Evolutionary conservation across 495 filamentous ascomycete genomes (phyloP).

Genomic region (Annulohypoxylon nitens): DNA sequence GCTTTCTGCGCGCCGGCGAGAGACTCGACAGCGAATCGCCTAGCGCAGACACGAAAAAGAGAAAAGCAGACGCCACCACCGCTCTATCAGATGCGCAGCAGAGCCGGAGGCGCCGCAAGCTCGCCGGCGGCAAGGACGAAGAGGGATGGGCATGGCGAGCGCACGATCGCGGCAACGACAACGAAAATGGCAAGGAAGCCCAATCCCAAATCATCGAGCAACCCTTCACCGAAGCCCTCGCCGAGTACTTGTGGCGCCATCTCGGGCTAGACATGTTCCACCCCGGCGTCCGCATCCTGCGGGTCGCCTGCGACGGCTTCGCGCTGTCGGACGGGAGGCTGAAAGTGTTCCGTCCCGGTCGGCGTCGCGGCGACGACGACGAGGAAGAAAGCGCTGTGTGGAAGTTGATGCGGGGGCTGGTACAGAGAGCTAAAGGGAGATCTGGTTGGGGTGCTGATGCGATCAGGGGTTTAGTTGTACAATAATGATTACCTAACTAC

Average conservation of each 20-base stretch:
- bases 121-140: conserved; percentile 57
- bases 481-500: background rate
- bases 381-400: conserved; percentile 28
- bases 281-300: conserved; percentile 57
- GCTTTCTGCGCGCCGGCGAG: conserved; percentile 47
- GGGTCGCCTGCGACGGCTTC: conserved; percentile 62
- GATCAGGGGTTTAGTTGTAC: background rate
- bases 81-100: conserved; percentile 47
- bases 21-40: background rate
- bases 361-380: background rate
- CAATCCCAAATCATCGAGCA: conserved; percentile 33
- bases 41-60: background rate
- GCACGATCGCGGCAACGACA: conserved; percentile 12
- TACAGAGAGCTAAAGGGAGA: conserved; percentile 32
- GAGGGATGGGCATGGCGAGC: conserved; percentile 63
- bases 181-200: background rate
- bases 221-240: conserved; percentile 61
- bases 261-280: conserved; percentile 61
- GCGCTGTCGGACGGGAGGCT: conserved; percentile 58
- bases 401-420: conserved; percentile 37
- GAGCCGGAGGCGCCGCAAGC: conserved; percentile 49
- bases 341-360: conserved; percentile 55
- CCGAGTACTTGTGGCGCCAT: conserved; percentile 55
- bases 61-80: conserved; percentile 30
- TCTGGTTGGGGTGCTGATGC: conserved; percentile 28